Percentiles rank a stretch among this genome's conserved stretches.
Conservation (phyloP, 441 rosid genomes). For the Eruca vesicaria region DNA sequence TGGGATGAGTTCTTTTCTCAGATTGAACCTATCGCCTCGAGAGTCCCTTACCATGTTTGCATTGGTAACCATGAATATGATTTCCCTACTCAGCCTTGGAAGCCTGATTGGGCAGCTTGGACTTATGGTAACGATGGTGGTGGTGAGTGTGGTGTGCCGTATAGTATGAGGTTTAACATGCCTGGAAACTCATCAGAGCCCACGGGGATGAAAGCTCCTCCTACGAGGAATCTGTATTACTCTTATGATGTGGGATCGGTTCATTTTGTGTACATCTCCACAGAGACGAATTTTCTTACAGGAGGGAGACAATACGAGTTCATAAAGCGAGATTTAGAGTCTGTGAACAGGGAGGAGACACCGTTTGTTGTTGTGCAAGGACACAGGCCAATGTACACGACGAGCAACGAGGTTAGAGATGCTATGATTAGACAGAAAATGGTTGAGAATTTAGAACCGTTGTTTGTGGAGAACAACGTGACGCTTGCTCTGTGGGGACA, state of each 20-base stretch:
- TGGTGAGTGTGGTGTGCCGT: constrained; percentile 93
- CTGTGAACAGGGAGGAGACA: constrained; percentile 64
- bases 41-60: constrained; percentile 84
- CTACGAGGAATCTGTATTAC: constrained; percentile 77
- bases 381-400: constrained; percentile 94
- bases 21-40: constrained; percentile 76
- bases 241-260: constrained; percentile 70
- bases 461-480: constrained; percentile 69
- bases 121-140: constrained; percentile 80
- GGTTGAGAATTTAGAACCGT: constrained; percentile 76
- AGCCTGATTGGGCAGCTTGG: constrained; percentile 64
- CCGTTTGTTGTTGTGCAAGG: constrained; percentile 84
- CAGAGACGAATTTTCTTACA: constrained; percentile 77
- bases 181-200: constrained; percentile 83
- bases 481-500: constrained; percentile 93
- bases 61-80: constrained; percentile 93
- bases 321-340: constrained; percentile 67
- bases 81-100: constrained; percentile 92
- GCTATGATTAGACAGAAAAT: constrained; percentile 54
- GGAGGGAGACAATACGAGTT: constrained; percentile 72
- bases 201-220: constrained; percentile 67
- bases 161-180: constrained; percentile 81
- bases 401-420: constrained; percentile 65
- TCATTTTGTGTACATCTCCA: constrained; percentile 78
- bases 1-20: constrained; percentile 90